These are phyloP conservation scores for Tripterygium wilfordii DNA, from an alignment of 177 flowering plant species.

Conservation along the genomic window DNA sequence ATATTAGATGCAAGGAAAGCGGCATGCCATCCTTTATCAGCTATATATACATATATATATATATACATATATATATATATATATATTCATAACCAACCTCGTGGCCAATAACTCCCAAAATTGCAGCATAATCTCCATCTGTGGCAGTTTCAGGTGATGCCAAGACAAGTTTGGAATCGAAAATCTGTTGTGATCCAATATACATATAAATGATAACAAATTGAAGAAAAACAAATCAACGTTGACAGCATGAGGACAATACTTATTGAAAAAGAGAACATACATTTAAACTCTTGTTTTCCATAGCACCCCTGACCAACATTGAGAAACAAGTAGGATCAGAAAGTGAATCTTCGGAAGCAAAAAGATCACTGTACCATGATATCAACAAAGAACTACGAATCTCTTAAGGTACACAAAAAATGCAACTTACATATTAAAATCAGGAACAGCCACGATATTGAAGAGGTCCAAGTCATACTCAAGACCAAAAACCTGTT, in stretches of 20 bases:
- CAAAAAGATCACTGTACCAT: background rate
- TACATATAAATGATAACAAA: too few relatives aligned
- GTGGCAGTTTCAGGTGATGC: conserved; percentile 98
- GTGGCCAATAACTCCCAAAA: conserved; percentile 93
- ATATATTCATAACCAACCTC: conserved; percentile 46
- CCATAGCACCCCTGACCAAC: conserved; percentile 97
- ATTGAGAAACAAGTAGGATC: conserved; percentile 3
- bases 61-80: too few relatives aligned
- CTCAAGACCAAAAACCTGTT: conserved; percentile 91
- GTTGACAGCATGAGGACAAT: background rate
- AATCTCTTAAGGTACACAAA: background rate
- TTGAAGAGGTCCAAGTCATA: conserved; percentile 97
- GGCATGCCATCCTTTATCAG: too few relatives aligned
- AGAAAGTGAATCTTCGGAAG: background rate
- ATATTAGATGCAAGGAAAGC: background rate
- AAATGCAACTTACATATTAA: conserved; percentile 67
- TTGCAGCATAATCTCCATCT: conserved; percentile 95
- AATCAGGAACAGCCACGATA: conserved; percentile 95
- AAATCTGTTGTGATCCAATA: conserved; percentile 64
- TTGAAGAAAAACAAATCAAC: too few relatives aligned
- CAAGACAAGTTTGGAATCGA: conserved; percentile 94
- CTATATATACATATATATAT: too few relatives aligned
- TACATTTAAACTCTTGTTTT: conserved; percentile 97
- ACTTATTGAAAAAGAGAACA: conserved; percentile 8
- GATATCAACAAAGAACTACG: background rate